These are phyloP conservation scores for Lecanicillium sp. DNA, from an alignment of 2,329 filamentous ascomycete species.

Conservation along the genomic window DNA sequence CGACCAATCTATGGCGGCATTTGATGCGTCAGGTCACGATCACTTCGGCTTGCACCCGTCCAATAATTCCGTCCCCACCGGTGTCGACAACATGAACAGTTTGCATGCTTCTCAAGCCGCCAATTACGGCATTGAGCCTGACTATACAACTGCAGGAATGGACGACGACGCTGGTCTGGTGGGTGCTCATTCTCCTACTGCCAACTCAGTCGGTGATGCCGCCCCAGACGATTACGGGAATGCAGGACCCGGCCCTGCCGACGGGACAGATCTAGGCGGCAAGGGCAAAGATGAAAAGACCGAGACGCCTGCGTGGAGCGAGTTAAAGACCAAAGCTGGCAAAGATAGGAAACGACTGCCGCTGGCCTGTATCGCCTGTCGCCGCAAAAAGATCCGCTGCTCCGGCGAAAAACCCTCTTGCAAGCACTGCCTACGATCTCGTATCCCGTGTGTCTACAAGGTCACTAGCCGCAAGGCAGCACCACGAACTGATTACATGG, in stretches of 20 bases:
- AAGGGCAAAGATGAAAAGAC: slow-evolving; percentile 50
- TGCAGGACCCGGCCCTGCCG: slow-evolving; percentile 33
- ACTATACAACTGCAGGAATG: slow-evolving; percentile 19
- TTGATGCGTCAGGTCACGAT: slow-evolving; percentile 21
- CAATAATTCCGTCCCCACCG: slow-evolving; percentile 8
- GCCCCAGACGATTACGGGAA: slow-evolving; percentile 52
- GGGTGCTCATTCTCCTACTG: slow-evolving; percentile 33
- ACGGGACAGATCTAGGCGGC: slow-evolving; percentile 44
- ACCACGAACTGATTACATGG: slow-evolving; percentile 96
- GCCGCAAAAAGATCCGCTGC: slow-evolving; percentile 95
- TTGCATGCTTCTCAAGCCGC: slow-evolving; percentile 12
- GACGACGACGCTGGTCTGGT: slow-evolving; percentile 35
- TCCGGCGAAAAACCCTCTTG: slow-evolving; percentile 96
- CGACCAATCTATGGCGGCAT: slow-evolving; percentile 26
- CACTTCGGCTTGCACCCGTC: slow-evolving; percentile 25
- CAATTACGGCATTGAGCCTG: slow-evolving; percentile 13
- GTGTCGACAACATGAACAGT: slow-evolving; percentile 7
- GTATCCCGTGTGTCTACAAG: slow-evolving; percentile 96
- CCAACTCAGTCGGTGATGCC: slow-evolving; percentile 43
- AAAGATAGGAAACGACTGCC: slow-evolving; percentile 93
- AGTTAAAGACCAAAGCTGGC: slow-evolving; percentile 83
- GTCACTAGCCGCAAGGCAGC: slow-evolving; percentile 90
- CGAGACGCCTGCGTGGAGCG: slow-evolving; percentile 64
- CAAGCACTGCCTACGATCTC: slow-evolving; percentile 87
- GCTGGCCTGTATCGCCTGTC: slow-evolving; percentile 88